These are phyloP conservation scores for Colletotrichum orchidophilum DNA, from an alignment of 2,329 filamentous ascomycete species.

Conservation along the genomic window DNA sequence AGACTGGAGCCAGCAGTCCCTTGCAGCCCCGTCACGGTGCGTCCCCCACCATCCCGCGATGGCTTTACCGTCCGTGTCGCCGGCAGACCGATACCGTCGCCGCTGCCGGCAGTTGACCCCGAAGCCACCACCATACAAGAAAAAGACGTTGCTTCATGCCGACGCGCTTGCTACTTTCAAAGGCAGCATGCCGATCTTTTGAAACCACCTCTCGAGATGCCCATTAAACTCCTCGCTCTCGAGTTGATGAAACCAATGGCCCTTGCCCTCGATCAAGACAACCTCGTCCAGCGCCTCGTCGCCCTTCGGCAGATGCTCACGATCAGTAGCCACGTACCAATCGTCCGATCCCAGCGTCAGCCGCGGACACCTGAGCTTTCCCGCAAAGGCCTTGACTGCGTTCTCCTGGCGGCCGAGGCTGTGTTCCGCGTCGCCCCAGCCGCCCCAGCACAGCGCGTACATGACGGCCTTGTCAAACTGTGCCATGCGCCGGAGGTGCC, in stretches of 20 bases:
- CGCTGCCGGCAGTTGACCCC: neutral
- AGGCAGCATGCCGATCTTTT: neutral
- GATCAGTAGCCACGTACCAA: slow-evolving; percentile 13
- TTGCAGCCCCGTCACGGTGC: neutral
- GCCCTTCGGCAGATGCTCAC: slow-evolving; percentile 17
- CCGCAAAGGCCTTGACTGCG: neutral
- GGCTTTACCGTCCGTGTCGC: neutral
- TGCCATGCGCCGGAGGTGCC: slow-evolving; percentile 18
- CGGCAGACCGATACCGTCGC: neutral
- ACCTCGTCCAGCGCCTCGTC: slow-evolving; percentile 18
- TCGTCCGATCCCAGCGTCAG: slow-evolving; percentile 14
- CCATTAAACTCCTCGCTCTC: slow-evolving; percentile 16
- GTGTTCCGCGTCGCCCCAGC: slow-evolving; percentile 16
- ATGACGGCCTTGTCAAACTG: slow-evolving; percentile 21
- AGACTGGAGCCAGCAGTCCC: neutral
- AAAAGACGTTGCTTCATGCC: neutral
- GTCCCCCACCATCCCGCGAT: neutral
- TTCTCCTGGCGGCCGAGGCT: slow-evolving; percentile 14
- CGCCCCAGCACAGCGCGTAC: slow-evolving; percentile 18
- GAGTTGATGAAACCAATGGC: slow-evolving; percentile 29
- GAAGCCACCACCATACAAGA: neutral
- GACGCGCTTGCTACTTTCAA: neutral
- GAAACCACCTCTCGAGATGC: slow-evolving; percentile 10
- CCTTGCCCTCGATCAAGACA: slow-evolving; percentile 15
- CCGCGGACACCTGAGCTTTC: slow-evolving; percentile 12